Evolutionary conservation across 2,329 filamentous ascomycete species (phyloP).

Genomic region (Lomentospora prolificans): DNA sequence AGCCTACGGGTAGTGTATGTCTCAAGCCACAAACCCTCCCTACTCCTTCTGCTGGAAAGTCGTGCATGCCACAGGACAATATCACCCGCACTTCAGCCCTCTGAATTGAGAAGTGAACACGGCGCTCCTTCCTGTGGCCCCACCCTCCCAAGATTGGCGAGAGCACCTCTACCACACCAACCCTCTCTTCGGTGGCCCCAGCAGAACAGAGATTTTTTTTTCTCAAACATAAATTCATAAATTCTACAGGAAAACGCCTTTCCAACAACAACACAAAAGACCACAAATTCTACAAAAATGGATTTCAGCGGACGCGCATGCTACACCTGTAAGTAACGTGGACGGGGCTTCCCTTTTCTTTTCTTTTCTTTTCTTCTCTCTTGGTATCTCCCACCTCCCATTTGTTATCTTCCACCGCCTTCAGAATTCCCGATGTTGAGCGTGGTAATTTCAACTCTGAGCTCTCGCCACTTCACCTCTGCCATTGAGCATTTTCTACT

Average conservation of each 20-base stretch:
- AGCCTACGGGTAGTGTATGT: neutral
- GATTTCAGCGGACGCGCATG: slow-evolving; percentile 36
- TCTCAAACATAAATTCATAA: neutral
- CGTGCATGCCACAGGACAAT: neutral
- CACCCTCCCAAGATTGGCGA: slow-evolving; percentile 1
- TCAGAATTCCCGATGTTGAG: neutral
- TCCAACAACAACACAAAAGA: neutral
- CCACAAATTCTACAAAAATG: slow-evolving; percentile 24
- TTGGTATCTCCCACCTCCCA: neutral
- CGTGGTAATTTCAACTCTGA: neutral
- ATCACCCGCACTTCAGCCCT: neutral
- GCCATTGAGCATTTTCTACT: neutral
- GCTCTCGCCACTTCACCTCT: neutral
- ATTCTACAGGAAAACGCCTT: neutral
- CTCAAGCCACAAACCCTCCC: neutral
- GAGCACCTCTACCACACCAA: slow-evolving; percentile 1
- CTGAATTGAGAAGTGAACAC: neutral
- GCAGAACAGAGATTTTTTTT: slow-evolving; percentile 5
- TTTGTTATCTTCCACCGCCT: neutral
- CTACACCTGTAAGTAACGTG: slow-evolving; percentile 38
- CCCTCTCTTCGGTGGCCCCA: neutral
- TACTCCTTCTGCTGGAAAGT: neutral
- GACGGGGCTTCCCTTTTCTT: neutral
- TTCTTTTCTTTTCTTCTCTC: neutral
- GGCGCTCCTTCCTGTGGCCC: neutral